Percentiles rank a stretch among this genome's conserved stretches.
Conservation (phyloP, 768 basidiomycete genomes). For the Auricularia heimuer region DNA sequence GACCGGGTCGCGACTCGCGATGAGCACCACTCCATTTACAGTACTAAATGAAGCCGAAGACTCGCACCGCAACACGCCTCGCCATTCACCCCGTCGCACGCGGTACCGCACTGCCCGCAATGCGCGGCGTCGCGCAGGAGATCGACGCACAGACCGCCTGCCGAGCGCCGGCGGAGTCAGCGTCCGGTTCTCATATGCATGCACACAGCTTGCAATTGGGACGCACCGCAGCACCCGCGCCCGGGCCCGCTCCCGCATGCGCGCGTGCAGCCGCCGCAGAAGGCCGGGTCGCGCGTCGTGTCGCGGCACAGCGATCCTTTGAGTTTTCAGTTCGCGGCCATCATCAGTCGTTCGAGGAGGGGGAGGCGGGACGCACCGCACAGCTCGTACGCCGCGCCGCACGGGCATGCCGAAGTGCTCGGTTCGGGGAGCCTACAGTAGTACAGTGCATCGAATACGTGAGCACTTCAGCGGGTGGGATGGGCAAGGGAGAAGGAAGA, state of each 20-base stretch:
- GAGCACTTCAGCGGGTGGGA: too few relatives aligned
- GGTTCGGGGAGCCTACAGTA: neutral
- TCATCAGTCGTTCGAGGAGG: neutral
- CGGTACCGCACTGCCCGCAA: neutral
- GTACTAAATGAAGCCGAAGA: neutral
- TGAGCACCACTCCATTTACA: too few relatives aligned
- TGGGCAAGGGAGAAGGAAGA: neutral
- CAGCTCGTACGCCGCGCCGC: neutral
- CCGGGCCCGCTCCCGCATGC: neutral
- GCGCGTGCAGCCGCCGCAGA: neutral
- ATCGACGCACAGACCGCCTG: neutral
- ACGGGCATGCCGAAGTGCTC: neutral
- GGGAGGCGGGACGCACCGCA: neutral
- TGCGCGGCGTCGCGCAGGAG: neutral
- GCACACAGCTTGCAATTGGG: neutral
- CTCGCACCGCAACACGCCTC: neutral
- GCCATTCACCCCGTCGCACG: neutral
- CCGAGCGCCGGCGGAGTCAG: neutral
- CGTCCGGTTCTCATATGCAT: neutral
- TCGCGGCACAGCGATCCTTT: neutral
- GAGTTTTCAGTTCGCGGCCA: neutral
- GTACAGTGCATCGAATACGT: too few relatives aligned
- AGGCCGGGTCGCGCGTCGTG: neutral
- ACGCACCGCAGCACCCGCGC: neutral
- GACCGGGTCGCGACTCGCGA: too few relatives aligned